Percentiles rank a stretch among this genome's conserved stretches.
These are phyloP conservation scores for Eucalyptus marginata DNA, from an alignment of 345 rosid species.

Conservation along the genomic window DNA sequence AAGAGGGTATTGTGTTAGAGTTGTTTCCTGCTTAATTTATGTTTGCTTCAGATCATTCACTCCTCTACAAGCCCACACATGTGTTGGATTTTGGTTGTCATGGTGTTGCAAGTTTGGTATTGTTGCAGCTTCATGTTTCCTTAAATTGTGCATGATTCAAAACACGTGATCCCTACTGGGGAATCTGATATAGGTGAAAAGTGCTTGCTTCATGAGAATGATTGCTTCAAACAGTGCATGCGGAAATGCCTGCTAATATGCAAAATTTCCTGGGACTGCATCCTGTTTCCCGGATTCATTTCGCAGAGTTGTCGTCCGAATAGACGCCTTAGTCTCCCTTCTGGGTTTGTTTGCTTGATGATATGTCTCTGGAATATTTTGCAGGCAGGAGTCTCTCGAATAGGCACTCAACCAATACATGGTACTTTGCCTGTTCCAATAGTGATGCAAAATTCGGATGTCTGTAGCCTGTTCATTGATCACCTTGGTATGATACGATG, in stretches of 20 bases:
- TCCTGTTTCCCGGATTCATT: neutral
- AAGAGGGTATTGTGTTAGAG: neutral
- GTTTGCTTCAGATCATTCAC: neutral
- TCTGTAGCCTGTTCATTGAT: neutral
- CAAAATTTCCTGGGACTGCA: neutral
- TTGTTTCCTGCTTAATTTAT: neutral
- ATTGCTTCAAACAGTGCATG: neutral
- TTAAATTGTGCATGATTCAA: neutral
- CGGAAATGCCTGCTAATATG: neutral
- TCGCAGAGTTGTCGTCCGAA: rapidly evolving
- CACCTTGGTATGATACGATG: neutral
- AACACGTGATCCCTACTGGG: neutral
- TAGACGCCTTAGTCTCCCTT: neutral
- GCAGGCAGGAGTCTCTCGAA: neutral
- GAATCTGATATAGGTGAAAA: neutral
- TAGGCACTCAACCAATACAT: neutral
- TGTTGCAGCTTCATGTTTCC: neutral
- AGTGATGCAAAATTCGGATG: neutral
- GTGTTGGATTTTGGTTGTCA: neutral
- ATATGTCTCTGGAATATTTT: neutral
- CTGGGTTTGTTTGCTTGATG: neutral
- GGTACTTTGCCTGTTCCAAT: neutral
- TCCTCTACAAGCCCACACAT: neutral
- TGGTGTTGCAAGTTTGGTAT: neutral
- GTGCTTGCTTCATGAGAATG: neutral